phyloP scores from a whole-genome alignment of 2,329 filamentous ascomycete genomes.

The Neofusicoccum cordaticola region DNA sequence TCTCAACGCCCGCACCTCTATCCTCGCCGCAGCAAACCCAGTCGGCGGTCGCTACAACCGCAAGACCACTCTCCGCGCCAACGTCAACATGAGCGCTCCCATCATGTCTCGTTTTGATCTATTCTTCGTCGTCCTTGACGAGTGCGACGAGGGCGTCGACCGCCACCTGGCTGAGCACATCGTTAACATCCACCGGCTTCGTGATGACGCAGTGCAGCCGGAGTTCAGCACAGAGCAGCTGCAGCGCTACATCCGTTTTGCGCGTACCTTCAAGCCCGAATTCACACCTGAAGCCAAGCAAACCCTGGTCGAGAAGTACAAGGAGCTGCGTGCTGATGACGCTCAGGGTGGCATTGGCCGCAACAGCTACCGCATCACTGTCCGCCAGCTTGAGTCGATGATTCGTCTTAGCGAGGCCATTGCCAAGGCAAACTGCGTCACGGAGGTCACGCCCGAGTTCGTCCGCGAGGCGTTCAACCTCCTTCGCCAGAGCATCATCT shows the following conservation, averaged over 20 bases:
- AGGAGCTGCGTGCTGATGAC: slow-evolving; percentile 89
- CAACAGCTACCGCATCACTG: slow-evolving; percentile 96
- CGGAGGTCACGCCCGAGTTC: slow-evolving; percentile 79
- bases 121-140: slow-evolving; percentile 96
- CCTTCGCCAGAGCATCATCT: slow-evolving; percentile 91
- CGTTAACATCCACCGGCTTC: slow-evolving; percentile 86
- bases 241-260: slow-evolving; percentile 95
- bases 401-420: slow-evolving; percentile 97
- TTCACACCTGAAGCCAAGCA: slow-evolving; percentile 86
- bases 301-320: slow-evolving; percentile 87
- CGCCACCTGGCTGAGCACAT: slow-evolving; percentile 92
- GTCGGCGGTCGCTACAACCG: slow-evolving; percentile 96
- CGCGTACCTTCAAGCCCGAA: slow-evolving; percentile 87
- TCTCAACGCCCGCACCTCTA: slow-evolving; percentile 90
- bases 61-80: slow-evolving; percentile 86
- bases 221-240: slow-evolving; percentile 96
- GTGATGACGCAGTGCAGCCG: slow-evolving; percentile 85
- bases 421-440: slow-evolving; percentile 93
- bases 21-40: slow-evolving; percentile 93
- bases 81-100: slow-evolving; percentile 97
- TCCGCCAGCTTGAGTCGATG: slow-evolving; percentile 91
- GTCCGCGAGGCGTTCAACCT: slow-evolving; percentile 91
- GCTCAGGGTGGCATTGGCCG: slow-evolving; percentile 89
- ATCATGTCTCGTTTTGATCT: slow-evolving; percentile 99
- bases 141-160: slow-evolving; percentile 90